Conservation (phyloP, 305 asterid genomes). For the Euphrasia arctica region DNA sequence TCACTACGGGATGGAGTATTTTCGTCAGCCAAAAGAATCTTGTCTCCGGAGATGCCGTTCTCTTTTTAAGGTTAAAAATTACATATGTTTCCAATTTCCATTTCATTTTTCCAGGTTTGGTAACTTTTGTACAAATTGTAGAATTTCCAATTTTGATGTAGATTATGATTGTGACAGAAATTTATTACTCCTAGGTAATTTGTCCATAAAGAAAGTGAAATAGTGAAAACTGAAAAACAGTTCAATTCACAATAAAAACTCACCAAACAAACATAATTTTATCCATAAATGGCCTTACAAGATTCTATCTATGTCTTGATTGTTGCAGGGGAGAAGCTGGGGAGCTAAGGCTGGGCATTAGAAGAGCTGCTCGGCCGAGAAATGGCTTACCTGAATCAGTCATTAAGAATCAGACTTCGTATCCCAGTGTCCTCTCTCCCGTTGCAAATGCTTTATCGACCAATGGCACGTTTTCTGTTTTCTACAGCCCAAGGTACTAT, state of each 20-base stretch:
- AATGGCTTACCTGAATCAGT: conserved; percentile 81
- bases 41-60: conserved; percentile 90
- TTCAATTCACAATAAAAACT: too few species aligned
- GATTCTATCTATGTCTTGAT: not conserved
- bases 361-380: conserved; percentile 93
- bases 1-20: conserved; percentile 96
- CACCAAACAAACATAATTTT: too few species aligned
- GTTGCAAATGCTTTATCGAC: conserved; percentile 69
- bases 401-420: conserved; percentile 65
- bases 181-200: too few species aligned
- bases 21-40: conserved; percentile 94
- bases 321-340: conserved; percentile 83
- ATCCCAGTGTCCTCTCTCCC: conserved; percentile 64
- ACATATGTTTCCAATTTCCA: not conserved
- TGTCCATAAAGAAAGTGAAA: too few species aligned
- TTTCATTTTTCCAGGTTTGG: not conserved
- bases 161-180: too few species aligned
- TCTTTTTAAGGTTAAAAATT: conserved; percentile 67
- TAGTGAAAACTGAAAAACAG: too few species aligned
- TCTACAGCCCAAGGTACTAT: conserved; percentile 84
- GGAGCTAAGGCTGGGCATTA: conserved; percentile 79
- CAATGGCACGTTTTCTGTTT: conserved; percentile 57
- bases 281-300: not conserved
- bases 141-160: not conserved
- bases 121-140: not conserved